Evolutionary conservation across 1,139 yeast genomes (phyloP), one percentile per base, ranked within the genome.

Genomic region (Hansenula lynferdii): DNA sequence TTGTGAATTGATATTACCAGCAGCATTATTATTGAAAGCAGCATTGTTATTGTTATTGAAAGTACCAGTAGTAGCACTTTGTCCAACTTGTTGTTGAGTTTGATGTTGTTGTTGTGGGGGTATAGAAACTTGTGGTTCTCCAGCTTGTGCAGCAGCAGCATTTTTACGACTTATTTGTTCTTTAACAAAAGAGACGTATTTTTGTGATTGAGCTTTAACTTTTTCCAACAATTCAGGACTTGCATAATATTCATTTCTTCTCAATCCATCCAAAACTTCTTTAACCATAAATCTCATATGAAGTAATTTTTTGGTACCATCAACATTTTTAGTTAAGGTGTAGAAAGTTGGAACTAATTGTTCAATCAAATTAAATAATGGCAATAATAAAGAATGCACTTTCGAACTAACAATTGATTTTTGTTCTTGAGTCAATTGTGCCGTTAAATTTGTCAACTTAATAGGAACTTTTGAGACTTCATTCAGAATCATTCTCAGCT

Each of bases 211-310:
- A 36, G 71, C 65, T 44, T 80, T 75, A 40, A 87, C 73, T 58
- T 81, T 83, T 37, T 78, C 85, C 36, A 85, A 66, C 35, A 85
- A 69, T 40, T 78, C 86, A 8, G 85, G 84, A 6, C 75, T 72
- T 11, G 92, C 80, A 58, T 82, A 67, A 60, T 74, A 80, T 41
- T 74, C 60, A 28, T 85, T 79, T 59, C 77, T 67, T 52, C 77
- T 72, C 57, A 83, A 61, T 47, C 75, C 77, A 38, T 85, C 94
- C 54, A 81, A 65, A 44, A 86, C 84, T 56, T 81, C 83, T 52
- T 79, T 81, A 32, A 86, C 77, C 83, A 86, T 82, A 45, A 78
- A 72, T 59, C 86, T 81, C 71, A 85, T 77, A 57, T 85, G 92
- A 43, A 87, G 70, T 45, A 87, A 72, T 46, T 85, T 74, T 52